These are phyloP conservation scores for Begonia masoniana DNA, from an alignment of 306 rosid species.

Conservation along the genomic window DNA sequence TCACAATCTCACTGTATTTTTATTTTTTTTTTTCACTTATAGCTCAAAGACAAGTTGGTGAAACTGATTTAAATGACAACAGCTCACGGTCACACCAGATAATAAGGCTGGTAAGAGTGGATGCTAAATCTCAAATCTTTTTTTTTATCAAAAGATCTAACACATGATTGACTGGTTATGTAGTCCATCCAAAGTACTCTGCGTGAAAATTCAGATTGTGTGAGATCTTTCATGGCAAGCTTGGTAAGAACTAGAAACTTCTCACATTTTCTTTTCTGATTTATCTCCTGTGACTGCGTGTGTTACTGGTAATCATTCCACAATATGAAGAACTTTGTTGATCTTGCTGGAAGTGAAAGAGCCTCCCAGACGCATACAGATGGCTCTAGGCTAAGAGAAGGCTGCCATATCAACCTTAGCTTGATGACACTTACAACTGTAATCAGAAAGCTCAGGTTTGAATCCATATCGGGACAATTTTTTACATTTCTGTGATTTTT, in stretches of 20 bases:
- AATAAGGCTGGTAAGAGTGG: slow-evolving; percentile 65
- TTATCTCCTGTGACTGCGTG: not conserved
- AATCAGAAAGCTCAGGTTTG: slow-evolving; percentile 94
- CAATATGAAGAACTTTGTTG: slow-evolving; percentile 78
- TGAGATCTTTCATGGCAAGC: slow-evolving; percentile 86
- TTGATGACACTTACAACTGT: slow-evolving; percentile 99
- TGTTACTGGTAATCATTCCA: slow-evolving; percentile 1
- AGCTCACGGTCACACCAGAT: slow-evolving; percentile 99
- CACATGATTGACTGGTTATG: slow-evolving; percentile 2
- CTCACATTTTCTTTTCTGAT: not conserved
- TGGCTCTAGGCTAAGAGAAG: slow-evolving; percentile 97
- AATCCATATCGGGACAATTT: not conserved
- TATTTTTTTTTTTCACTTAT: slow-evolving; percentile 13
- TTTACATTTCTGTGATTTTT: no score
- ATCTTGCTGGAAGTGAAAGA: slow-evolving; percentile 99
- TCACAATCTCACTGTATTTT: no score
- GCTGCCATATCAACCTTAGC: slow-evolving; percentile 98
- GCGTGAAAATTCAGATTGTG: slow-evolving; percentile 73
- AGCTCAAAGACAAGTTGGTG: slow-evolving; percentile 99
- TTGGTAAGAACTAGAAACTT: slow-evolving; percentile 44
- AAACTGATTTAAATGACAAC: slow-evolving; percentile 88
- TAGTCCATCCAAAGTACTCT: slow-evolving; percentile 89
- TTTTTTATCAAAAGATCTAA: no score
- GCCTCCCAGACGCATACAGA: slow-evolving; percentile 95
- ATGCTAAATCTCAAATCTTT: no score